These are phyloP conservation scores for Hanseniaspora hatyaiensis DNA, from an alignment of 805 yeast genomes.

Conservation along the genomic window DNA sequence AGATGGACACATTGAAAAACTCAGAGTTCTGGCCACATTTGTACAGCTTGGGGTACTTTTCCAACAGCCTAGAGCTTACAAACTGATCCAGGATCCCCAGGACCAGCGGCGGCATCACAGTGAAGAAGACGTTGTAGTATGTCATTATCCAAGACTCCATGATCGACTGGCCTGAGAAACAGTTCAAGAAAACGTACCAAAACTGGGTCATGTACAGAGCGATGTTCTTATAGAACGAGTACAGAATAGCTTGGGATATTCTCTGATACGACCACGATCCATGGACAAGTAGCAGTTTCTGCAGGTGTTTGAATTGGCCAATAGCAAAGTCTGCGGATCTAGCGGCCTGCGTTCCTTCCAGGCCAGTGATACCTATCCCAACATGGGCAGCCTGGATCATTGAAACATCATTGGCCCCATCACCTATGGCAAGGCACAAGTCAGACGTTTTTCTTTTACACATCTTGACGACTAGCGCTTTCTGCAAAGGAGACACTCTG, in stretches of 20 bases:
- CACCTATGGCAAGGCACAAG: constrained; percentile 82
- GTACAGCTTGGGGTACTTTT: constrained; percentile 85
- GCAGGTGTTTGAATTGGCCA: constrained; percentile 84
- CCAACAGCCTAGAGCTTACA: constrained; percentile 77
- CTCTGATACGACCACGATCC: constrained; percentile 98
- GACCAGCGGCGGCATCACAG: constrained; percentile 91
- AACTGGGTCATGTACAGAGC: constrained; percentile 95
- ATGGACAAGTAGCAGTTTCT: constrained; percentile 76
- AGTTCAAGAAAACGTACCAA: constrained; percentile 90
- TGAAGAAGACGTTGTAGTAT: constrained; percentile 84
- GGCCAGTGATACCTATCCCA: constrained; percentile 97
- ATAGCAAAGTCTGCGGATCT: constrained; percentile 94
- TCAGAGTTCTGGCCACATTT: constrained; percentile 78
- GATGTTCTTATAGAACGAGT: constrained; percentile 91
- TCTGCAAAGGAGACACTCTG: constrained; percentile 93
- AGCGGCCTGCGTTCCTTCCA: constrained; percentile 99
- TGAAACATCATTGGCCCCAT: constrained; percentile 97
- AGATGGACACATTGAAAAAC: constrained; percentile 80
- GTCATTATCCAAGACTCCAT: constrained; percentile 98
- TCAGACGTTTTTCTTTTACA: constrained; percentile 73
- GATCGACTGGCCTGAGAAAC: constrained; percentile 88
- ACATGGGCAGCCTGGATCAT: constrained; percentile 99
- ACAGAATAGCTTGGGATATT: constrained; percentile 79
- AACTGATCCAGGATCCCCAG: constrained; percentile 95
- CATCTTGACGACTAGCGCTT: constrained; percentile 89